These are phyloP conservation scores for Eimeria brunetti DNA, from an alignment of 169 alveolate genomes.

Conservation along the genomic window DNA sequence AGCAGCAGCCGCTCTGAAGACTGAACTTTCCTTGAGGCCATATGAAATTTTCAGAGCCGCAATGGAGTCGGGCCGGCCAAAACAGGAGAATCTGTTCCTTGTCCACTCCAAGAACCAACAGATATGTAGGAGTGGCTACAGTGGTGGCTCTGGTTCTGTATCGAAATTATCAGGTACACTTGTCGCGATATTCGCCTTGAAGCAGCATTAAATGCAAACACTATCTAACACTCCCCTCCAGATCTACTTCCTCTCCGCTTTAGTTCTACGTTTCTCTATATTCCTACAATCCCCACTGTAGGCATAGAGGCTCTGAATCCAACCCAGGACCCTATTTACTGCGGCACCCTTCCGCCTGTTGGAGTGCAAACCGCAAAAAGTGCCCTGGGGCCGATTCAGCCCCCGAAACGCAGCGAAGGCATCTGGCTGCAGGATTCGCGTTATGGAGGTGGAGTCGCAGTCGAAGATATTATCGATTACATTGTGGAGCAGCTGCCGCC, in stretches of 20 bases:
- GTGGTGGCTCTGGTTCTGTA: neutral
- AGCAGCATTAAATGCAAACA: neutral
- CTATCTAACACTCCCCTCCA: neutral
- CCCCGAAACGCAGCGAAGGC: neutral
- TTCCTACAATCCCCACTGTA: neutral
- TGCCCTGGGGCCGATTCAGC: conserved; percentile 15
- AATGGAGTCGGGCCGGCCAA: conserved; percentile 2
- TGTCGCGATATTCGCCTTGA: neutral
- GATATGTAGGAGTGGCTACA: neutral
- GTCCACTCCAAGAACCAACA: neutral
- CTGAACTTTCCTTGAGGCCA: neutral
- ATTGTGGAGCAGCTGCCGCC: conserved; percentile 25
- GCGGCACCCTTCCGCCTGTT: neutral
- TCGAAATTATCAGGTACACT: conserved; percentile 6
- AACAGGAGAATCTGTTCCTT: neutral
- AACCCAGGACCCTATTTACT: neutral
- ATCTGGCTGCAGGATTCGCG: neutral
- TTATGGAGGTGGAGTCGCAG: neutral
- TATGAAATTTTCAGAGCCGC: neutral
- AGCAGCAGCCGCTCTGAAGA: neutral
- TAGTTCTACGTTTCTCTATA: neutral
- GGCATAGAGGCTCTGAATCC: conserved; percentile 10
- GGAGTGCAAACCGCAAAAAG: neutral
- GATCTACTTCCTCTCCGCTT: neutral
- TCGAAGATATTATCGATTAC: conserved; percentile 4